phyloP scores from a whole-genome alignment of 2,329 filamentous ascomycete species.

The Pseudocercospora pini-densiflorae region DNA sequence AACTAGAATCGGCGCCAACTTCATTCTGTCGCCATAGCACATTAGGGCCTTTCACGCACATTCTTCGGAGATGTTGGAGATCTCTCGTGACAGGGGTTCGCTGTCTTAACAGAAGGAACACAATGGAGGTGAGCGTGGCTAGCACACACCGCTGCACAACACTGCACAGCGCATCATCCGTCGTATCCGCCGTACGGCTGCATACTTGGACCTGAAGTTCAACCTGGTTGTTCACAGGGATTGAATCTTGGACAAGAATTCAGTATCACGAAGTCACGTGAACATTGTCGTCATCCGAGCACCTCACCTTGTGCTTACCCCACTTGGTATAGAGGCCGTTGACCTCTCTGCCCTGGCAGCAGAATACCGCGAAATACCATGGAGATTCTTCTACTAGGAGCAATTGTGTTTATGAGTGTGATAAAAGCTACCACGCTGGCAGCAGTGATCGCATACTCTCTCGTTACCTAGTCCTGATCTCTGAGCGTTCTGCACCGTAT shows the following conservation, averaged over 20 bases:
- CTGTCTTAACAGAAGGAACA: not conserved
- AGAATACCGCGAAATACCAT: slow-evolving; percentile 10
- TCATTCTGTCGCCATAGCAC: not conserved
- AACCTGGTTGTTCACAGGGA: slow-evolving; percentile 2
- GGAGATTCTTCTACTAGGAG: slow-evolving; percentile 25
- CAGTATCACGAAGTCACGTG: not conserved
- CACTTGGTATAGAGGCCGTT: slow-evolving; percentile 4
- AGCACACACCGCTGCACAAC: not conserved
- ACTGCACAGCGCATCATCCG: slow-evolving; percentile 2
- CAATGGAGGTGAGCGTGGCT: not conserved
- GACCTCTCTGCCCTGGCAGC: not conserved
- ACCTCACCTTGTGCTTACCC: not conserved
- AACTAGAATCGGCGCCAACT: not conserved
- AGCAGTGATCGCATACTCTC: slow-evolving; percentile 21
- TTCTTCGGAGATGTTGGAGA: not conserved
- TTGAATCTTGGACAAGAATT: not conserved
- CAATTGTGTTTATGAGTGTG: slow-evolving; percentile 21
- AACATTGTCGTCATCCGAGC: not conserved
- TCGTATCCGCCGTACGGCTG: not conserved
- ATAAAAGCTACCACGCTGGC: slow-evolving; percentile 26
- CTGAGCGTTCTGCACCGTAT: not conserved
- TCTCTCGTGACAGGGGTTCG: not conserved
- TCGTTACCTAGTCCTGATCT: slow-evolving; percentile 6
- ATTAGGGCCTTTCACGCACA: not conserved
- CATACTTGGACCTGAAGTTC: not conserved